phyloP scores from a whole-genome alignment of 306 rosid genomes.

The Rosa rugosa region DNA sequence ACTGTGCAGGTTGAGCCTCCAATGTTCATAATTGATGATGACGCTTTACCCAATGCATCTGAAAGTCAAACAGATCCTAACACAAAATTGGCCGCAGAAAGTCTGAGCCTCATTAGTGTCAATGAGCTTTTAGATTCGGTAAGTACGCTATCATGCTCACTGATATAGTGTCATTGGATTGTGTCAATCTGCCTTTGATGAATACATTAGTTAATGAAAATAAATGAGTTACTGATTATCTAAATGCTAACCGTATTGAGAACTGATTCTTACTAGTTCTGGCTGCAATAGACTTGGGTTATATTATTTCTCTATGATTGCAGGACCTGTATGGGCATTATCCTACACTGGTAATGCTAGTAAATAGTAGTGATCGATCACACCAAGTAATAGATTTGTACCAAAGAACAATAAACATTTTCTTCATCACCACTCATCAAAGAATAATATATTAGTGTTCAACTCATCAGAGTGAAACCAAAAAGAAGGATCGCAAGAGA shows the following conservation, averaged over 20 bases:
- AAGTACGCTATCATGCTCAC: constrained; percentile 25
- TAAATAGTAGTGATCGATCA: too few relatives aligned
- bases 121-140: constrained; percentile 73
- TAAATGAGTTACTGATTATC: not conserved
- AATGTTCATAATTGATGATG: constrained; percentile 56
- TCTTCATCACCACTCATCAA: not conserved
- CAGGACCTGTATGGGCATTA: not conserved
- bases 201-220: not conserved
- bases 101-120: constrained; percentile 52
- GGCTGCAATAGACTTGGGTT: not conserved
- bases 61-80: constrained; percentile 40
- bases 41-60: constrained; percentile 31
- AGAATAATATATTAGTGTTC: not conserved
- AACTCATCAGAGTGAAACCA: not conserved
- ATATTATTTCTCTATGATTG: not conserved
- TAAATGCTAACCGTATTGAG: not conserved
- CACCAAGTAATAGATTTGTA: too few relatives aligned
- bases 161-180: not conserved
- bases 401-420: not conserved
- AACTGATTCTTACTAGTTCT: not conserved
- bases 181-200: not conserved
- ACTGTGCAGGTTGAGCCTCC: constrained; percentile 60
- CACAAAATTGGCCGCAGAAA: constrained; percentile 32
- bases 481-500: not conserved
- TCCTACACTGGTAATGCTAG: not conserved